Evolutionary conservation across 768 basidiomycete species (phyloP).

Genomic region (Boletus pseudo-olivaceus): DNA sequence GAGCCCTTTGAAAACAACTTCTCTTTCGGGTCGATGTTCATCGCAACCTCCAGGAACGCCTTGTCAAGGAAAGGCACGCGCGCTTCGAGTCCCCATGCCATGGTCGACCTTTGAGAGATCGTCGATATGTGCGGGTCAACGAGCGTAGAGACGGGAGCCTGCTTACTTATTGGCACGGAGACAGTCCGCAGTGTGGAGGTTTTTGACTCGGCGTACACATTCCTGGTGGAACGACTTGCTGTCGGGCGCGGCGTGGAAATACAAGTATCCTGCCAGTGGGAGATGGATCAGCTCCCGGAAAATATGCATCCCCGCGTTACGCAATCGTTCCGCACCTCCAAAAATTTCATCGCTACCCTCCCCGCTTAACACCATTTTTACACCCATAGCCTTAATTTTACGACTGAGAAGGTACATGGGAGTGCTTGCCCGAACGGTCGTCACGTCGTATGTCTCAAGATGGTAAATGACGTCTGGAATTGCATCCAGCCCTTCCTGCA

Average conservation of each 20-base stretch:
- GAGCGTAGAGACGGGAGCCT: background rate
- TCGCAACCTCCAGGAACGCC: constrained; percentile 87
- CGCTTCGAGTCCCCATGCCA: constrained; percentile 99
- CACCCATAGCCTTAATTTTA: constrained; percentile 99
- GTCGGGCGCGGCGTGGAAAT: constrained; percentile 98
- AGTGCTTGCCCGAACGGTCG: constrained; percentile 94
- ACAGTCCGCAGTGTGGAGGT: constrained; percentile 96
- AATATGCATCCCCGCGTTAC: background rate
- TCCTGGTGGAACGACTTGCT: constrained; percentile 90
- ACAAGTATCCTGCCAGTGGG: constrained; percentile 74
- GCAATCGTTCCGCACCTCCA: constrained; percentile 57
- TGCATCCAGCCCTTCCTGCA: constrained; percentile 96
- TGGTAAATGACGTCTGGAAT: constrained; percentile 98
- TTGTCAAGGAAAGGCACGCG: constrained; percentile 99
- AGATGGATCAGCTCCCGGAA: constrained; percentile 5
- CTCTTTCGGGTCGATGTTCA: constrained; percentile 83
- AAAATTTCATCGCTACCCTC: constrained; percentile 98
- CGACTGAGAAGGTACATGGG: constrained; percentile 98
- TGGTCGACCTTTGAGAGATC: constrained; percentile 70
- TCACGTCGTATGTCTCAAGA: constrained; percentile 98
- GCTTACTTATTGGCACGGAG: constrained; percentile 94
- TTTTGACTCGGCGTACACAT: constrained; percentile 91
- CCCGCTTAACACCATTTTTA: constrained; percentile 98
- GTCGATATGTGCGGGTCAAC: constrained; percentile 2
- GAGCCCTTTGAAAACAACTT: constrained; percentile 90